A percentile compares a stretch with the other conserved stretches of the same genome.
Conservation (phyloP, 2,329 filamentous ascomycete genomes). For the Simplicillium sp. region DNA sequence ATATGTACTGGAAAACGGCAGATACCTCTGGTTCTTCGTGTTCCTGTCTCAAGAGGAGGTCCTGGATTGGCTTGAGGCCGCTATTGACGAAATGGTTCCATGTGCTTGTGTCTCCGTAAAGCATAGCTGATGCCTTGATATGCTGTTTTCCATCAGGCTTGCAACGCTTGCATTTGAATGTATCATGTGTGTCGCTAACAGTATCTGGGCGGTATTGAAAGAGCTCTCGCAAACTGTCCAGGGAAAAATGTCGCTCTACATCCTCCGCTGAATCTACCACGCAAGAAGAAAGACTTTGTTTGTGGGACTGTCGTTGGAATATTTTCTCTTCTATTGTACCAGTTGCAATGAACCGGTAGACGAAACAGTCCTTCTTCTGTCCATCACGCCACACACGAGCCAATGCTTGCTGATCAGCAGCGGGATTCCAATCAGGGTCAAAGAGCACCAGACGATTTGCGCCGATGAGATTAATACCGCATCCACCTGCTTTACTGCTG, state of each 20-base stretch:
- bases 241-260: constrained; percentile 90
- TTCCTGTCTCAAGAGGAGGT: constrained; percentile 83
- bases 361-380: constrained; percentile 98
- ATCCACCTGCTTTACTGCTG: constrained; percentile 92
- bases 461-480: constrained; percentile 90
- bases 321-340: constrained; percentile 99
- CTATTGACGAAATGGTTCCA: constrained; percentile 97
- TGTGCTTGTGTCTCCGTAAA: constrained; percentile 97
- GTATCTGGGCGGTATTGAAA: constrained; percentile 88
- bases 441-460: constrained; percentile 93
- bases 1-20: constrained; percentile 97
- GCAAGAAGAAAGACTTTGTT: constrained; percentile 90
- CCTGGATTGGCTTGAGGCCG: constrained; percentile 74
- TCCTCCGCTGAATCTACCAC: constrained; percentile 96
- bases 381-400: constrained; percentile 98
- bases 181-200: constrained; percentile 90
- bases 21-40: constrained; percentile 70
- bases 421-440: constrained; percentile 96
- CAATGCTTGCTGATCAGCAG: constrained; percentile 91
- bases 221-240: constrained; percentile 82
- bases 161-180: constrained; percentile 96
- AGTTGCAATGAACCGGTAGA: constrained; percentile 98
- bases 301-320: constrained; percentile 96
- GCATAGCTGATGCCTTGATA: constrained; percentile 85
- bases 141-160: constrained; percentile 77